Percentiles rank a stretch among this genome's conserved stretches.
These are phyloP conservation scores for Recurvomyces mirabilis DNA, from an alignment of 495 filamentous ascomycete species.

Conservation along the genomic window DNA sequence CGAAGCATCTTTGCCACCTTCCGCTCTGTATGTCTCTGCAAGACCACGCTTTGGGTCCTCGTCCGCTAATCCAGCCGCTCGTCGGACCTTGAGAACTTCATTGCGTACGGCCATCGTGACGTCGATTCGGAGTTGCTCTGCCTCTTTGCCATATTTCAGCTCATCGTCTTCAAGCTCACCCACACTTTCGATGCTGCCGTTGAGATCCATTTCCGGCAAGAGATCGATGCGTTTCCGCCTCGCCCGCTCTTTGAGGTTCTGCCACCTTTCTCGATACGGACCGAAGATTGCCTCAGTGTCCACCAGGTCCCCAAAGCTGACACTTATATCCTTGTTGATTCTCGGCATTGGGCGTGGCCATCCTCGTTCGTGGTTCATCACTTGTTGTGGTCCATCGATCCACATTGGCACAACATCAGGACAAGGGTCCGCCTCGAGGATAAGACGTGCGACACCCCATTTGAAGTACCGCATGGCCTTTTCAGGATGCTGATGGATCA, in stretches of 20 bases:
- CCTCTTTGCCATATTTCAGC: conserved; percentile 60
- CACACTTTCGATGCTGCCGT: conserved; percentile 33
- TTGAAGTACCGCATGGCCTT: conserved; percentile 90
- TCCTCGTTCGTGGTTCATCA: conserved; percentile 70
- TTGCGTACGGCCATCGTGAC: conserved; percentile 65
- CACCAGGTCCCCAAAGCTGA: conserved; percentile 61
- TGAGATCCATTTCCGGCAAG: conserved; percentile 26
- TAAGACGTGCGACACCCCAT: conserved; percentile 83
- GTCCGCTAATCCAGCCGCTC: conserved; percentile 58
- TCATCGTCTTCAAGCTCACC: conserved; percentile 58
- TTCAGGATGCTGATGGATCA: conserved; percentile 73
- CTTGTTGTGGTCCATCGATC: conserved; percentile 70
- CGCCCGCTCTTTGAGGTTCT: conserved; percentile 36
- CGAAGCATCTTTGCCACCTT: conserved; percentile 36
- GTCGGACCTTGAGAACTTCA: conserved; percentile 67
- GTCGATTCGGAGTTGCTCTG: conserved; percentile 67
- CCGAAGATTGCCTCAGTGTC: conserved; percentile 53
- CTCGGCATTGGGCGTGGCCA: conserved; percentile 80
- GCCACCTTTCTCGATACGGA: conserved; percentile 60
- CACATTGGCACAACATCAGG: conserved; percentile 90
- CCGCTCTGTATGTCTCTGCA: conserved; percentile 52
- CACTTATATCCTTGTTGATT: conserved; percentile 52
- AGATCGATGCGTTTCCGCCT: conserved; percentile 8
- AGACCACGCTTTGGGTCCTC: conserved; percentile 61
- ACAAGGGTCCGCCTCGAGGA: conserved; percentile 71